These are phyloP conservation scores for Carex arenaria DNA, from an alignment of 202 grass and related monocot species.

Conservation along the genomic window DNA sequence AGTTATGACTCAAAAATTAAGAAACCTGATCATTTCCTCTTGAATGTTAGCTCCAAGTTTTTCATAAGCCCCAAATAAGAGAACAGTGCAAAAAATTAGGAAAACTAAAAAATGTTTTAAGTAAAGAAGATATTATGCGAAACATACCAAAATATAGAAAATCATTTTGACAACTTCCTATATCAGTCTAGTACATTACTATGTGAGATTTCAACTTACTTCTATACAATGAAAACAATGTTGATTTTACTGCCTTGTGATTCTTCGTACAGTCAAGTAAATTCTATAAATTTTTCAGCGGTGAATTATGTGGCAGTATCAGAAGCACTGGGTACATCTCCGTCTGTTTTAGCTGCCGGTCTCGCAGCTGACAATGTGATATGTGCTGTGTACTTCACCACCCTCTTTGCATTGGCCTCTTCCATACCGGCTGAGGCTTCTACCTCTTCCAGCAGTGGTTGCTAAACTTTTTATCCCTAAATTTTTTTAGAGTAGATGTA, in stretches of 20 bases:
- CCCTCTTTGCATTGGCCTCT: conserved; percentile 67
- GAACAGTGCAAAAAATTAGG: not conserved
- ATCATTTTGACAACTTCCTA: not conserved
- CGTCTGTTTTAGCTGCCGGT: conserved; percentile 65
- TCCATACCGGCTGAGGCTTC: conserved; percentile 54
- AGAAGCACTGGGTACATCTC: conserved; percentile 47
- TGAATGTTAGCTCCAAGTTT: not conserved
- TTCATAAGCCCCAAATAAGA: not conserved
- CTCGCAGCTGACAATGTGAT: conserved; percentile 88
- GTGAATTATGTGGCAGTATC: conserved; percentile 85
- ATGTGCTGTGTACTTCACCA: conserved; percentile 69
- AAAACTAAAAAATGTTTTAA: not conserved
- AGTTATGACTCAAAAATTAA: not conserved
- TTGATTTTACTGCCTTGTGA: not conserved
- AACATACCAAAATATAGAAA: not conserved
- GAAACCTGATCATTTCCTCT: not conserved
- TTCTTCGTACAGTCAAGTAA: not conserved
- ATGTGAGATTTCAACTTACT: not conserved
- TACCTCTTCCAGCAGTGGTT: conserved; percentile 21
- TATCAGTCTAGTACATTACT: not conserved
- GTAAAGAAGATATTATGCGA: not conserved
- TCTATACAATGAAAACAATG: not conserved
- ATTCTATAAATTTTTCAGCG: conserved; percentile 35
- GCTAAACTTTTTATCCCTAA: not conserved
- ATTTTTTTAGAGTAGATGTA: not conserved